phyloP scores from a whole-genome alignment of 129 eudicot genomes.

The Ambrosia artemisiifolia region DNA sequence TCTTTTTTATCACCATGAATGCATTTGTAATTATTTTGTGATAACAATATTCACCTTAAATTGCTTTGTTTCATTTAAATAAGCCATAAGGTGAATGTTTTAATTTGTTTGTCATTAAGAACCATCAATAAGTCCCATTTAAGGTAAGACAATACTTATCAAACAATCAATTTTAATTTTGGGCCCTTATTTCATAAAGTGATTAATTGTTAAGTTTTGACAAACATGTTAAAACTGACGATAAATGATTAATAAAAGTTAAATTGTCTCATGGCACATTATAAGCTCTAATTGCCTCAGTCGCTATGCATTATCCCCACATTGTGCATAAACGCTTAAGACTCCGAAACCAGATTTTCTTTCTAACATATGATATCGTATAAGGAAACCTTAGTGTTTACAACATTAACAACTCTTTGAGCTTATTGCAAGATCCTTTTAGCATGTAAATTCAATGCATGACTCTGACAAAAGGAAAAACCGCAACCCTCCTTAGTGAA shows the following conservation, averaged over 20 bases:
- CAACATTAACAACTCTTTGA: not conserved
- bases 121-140: not conserved
- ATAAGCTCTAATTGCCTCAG: too few species aligned
- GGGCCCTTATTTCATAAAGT: not conserved
- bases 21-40: not conserved
- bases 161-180: too few species aligned
- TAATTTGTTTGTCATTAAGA: not conserved
- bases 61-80: not conserved
- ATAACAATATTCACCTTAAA: not conserved
- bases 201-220: not conserved
- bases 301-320: too few species aligned
- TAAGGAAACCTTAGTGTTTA: too few species aligned
- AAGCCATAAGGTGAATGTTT: not conserved
- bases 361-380: too few species aligned
- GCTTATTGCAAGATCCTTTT: not conserved
- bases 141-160: not conserved
- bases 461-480: not conserved
- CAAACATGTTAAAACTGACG: not conserved
- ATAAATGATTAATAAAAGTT: not conserved
- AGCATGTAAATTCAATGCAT: not conserved
- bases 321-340: too few species aligned
- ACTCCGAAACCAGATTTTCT: too few species aligned
- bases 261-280: too few species aligned
- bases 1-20: not conserved
- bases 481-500: not conserved